Base-by-base conservation (phyloP, 106 monocot species). In the Dendrobium huoshanense region DNA sequence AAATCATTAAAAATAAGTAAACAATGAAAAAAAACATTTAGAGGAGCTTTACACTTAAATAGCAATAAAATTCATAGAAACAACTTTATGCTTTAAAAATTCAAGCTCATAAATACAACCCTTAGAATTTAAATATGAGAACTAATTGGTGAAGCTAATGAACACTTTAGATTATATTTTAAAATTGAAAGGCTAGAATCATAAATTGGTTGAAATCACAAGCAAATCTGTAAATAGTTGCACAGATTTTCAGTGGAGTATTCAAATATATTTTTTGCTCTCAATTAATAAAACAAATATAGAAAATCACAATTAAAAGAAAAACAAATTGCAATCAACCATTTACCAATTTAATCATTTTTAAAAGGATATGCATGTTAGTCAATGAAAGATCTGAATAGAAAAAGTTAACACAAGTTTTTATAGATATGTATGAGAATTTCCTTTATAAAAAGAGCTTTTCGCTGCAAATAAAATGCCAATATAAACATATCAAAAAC, bases 401-500 rank as follows among this genome's bases (percentile, higher is more conserved):
- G 76, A 47, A 47, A 48, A 49, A 19, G 7, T 22, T 49, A 49
- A 27, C 48, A 24, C 27, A 49, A 47, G 25, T 25, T 5, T 7
- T 49, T 76, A 49, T 51, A 25, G 11, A 76, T 15, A 41, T 49
- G 0, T 44, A 44, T 5, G 18, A 75, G 20, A 75, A 44, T 44
- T 51, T 75, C 17, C 43, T 44, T 76, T 76, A 49, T 47, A 48
- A 47, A 25, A 76, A 8, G 25, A 76, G 49, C 25, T 11, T n/a
- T 48, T 22, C 8, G 11, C 27, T 25, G 24, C 29, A 54, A 16
- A 75, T 7, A 61, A 47, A 37, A 51, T 76, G 76, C 5, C 65
- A 82, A 27, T 41, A 59, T 67, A 37, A 43, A 49, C 77, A 77
- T 27, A 67, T 61, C 18, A 65, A 77, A 81, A 4, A 58, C 54